A percentile compares a stretch with the other conserved stretches of the same genome.
Evolutionary conservation across 805 yeast species (phyloP).

Genomic region (Candida chilensis): DNA sequence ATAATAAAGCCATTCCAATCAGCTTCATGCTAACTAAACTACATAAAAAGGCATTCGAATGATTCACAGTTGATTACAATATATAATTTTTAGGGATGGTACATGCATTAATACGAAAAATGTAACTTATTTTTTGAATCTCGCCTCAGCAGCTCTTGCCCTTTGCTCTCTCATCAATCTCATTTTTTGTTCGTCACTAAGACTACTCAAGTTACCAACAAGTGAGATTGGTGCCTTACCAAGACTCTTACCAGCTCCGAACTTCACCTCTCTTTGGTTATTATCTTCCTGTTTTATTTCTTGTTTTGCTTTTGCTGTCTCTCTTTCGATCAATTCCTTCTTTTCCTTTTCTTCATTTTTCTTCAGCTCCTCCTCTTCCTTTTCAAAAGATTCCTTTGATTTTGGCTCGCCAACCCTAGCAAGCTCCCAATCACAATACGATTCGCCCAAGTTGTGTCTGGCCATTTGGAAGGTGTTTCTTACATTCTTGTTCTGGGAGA

Average conservation of each 20-base stretch:
- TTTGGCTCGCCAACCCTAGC: slow-evolving; percentile 58
- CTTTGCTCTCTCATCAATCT: slow-evolving; percentile 87
- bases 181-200: slow-evolving; percentile 66
- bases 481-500: slow-evolving; percentile 38
- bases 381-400: slow-evolving; percentile 47
- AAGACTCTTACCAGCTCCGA: slow-evolving; percentile 25
- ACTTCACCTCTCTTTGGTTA: slow-evolving; percentile 9
- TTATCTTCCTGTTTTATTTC: slow-evolving; percentile 24
- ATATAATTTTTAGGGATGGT: too few relatives aligned
- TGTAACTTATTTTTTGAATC: slow-evolving; percentile 48
- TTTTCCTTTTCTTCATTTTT: slow-evolving; percentile 26
- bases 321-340: slow-evolving; percentile 30
- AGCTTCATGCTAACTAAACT: not conserved
- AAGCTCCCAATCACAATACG: slow-evolving; percentile 55
- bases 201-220: slow-evolving; percentile 42
- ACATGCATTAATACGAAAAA: too few relatives aligned
- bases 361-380: slow-evolving; percentile 23
- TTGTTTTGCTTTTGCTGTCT: slow-evolving; percentile 27
- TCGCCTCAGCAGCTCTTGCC: slow-evolving; percentile 93
- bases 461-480: slow-evolving; percentile 58
- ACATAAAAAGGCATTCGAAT: not conserved
- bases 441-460: slow-evolving; percentile 62
- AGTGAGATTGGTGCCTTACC: slow-evolving; percentile 10
- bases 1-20: not conserved
- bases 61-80: too few relatives aligned